Percentiles rank a stretch among this genome's conserved stretches.
Evolutionary conservation across 192 early-diverging fungal genomes (phyloP).

Genomic region (Coemansia pectinata): DNA sequence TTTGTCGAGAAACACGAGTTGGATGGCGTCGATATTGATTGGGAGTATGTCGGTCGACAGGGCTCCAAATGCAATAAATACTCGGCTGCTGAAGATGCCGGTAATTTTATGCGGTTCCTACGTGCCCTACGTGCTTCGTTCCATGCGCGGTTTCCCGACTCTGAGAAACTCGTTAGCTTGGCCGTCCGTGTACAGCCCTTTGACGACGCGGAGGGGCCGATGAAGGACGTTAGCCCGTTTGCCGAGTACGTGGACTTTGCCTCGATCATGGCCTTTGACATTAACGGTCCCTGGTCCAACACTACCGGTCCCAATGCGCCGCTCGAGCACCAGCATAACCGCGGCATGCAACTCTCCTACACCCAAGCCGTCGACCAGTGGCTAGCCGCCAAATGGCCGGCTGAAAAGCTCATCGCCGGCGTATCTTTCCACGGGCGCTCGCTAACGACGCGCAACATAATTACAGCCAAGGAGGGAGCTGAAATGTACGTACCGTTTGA

Average conservation of each 20-base stretch:
- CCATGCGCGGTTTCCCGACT: conserved; percentile 28
- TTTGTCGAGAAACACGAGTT: conserved; percentile 60
- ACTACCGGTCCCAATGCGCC: conserved; percentile 67
- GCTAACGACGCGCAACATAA: conserved; percentile 40
- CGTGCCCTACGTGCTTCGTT: conserved; percentile 45
- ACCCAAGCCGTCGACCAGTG: conserved; percentile 55
- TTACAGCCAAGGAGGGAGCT: conserved; percentile 46
- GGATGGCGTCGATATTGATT: conserved; percentile 67
- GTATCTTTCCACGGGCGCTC: conserved; percentile 64
- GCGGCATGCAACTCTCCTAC: conserved; percentile 50
- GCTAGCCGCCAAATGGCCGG: conserved; percentile 63
- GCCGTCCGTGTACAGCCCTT: conserved; percentile 67
- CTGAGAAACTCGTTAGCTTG: conserved; percentile 61
- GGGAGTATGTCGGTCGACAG: conserved; percentile 64
- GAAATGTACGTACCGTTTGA: conserved; percentile 48
- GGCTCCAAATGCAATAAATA: conserved; percentile 62
- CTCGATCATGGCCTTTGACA: conserved; percentile 71
- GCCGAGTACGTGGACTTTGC: conserved; percentile 66
- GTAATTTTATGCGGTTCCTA: conserved; percentile 42
- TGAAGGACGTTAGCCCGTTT: conserved; percentile 61
- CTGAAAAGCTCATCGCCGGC: conserved; percentile 63
- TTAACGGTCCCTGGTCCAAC: conserved; percentile 61
- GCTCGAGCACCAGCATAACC: conserved; percentile 34
- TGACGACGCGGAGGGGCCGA: conserved; percentile 50
- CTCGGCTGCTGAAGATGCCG: conserved; percentile 37